Percentiles rank a stretch among this genome's conserved stretches.
Conservation (phyloP, 768 basidiomycete genomes). For the Termitomyces eurrhizus region DNA sequence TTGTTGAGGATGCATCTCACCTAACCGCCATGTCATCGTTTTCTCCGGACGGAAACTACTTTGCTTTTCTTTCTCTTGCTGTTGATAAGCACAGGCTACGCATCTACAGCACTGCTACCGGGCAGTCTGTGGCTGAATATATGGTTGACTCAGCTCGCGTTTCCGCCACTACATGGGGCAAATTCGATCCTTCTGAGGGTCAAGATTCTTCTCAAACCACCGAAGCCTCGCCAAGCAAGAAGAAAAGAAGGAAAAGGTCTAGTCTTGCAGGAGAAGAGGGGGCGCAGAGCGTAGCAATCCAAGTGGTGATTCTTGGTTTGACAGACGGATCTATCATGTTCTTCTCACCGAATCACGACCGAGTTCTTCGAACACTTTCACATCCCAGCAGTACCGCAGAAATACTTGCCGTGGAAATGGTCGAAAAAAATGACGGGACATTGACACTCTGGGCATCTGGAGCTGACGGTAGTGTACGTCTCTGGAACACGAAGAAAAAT, state of each 20-base stretch:
- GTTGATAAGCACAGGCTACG: conserved; percentile 72
- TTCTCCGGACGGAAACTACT: conserved; percentile 51
- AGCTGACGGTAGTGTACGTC: conserved; percentile 50
- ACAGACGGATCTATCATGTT: conserved; percentile 55
- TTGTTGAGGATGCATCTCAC: conserved; percentile 42
- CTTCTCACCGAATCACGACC: conserved; percentile 60
- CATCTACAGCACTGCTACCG: conserved; percentile 56
- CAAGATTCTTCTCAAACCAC: conserved; percentile 19
- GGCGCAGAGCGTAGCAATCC: conserved; percentile 24
- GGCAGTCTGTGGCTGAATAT: conserved; percentile 54
- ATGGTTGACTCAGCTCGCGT: conserved; percentile 53
- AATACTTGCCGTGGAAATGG: conserved; percentile 44
- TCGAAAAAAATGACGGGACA: conserved; percentile 24
- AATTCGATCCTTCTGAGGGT: conserved; percentile 28
- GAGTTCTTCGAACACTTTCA: conserved; percentile 50
- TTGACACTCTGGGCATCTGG: conserved; percentile 52
- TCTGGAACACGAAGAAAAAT: conserved; percentile 54
- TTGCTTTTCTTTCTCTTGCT: conserved; percentile 59
- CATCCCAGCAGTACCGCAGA: conserved; percentile 51
- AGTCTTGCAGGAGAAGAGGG: conserved; percentile 23
- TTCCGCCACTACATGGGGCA: conserved; percentile 50
- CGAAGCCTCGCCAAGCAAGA: conserved; percentile 41
- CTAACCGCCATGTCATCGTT: conserved; percentile 50
- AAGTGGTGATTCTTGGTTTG: conserved; percentile 54
- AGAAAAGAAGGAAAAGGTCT: conserved; percentile 48